Conservation (phyloP, 371 early-diverging fungal genomes). For the Fennellomyces sp. region DNA sequence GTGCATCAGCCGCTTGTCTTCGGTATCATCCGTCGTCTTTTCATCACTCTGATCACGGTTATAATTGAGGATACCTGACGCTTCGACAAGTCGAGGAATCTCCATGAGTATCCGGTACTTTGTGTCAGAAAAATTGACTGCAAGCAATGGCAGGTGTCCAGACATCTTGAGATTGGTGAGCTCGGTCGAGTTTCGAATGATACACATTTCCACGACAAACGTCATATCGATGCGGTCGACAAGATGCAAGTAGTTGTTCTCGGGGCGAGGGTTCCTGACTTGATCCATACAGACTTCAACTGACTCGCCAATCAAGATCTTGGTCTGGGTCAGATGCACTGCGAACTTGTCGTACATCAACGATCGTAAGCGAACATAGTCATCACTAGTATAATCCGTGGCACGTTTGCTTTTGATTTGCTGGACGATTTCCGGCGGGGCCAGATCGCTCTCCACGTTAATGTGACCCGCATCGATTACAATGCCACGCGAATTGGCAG, state of each 20-base stretch:
- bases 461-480: slow-evolving; percentile 95
- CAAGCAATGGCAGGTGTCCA: slow-evolving; percentile 85
- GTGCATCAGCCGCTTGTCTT: slow-evolving; percentile 23
- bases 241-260: slow-evolving; percentile 70
- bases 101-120: slow-evolving; percentile 94
- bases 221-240: slow-evolving; percentile 88
- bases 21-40: not conserved
- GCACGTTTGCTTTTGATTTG: slow-evolving; percentile 72
- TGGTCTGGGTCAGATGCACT: slow-evolving; percentile 80
- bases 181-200: slow-evolving; percentile 78
- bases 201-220: slow-evolving; percentile 84
- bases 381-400: slow-evolving; percentile 60
- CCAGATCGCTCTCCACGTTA: slow-evolving; percentile 81
- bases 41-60: not conserved
- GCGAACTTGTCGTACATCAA: slow-evolving; percentile 93
- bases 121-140: slow-evolving; percentile 91
- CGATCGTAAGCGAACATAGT: slow-evolving; percentile 71
- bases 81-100: slow-evolving; percentile 63
- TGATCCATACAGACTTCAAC: slow-evolving; percentile 76
- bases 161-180: slow-evolving; percentile 78
- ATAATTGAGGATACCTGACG: slow-evolving; percentile 38
- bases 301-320: slow-evolving; percentile 82
- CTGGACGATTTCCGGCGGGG: slow-evolving; percentile 68
- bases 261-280: slow-evolving; percentile 48
- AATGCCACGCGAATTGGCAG: slow-evolving; percentile 66